phyloP scores from a whole-genome alignment of 169 alveolate genomes.

The Cryptosporidium ryanae region DNA sequence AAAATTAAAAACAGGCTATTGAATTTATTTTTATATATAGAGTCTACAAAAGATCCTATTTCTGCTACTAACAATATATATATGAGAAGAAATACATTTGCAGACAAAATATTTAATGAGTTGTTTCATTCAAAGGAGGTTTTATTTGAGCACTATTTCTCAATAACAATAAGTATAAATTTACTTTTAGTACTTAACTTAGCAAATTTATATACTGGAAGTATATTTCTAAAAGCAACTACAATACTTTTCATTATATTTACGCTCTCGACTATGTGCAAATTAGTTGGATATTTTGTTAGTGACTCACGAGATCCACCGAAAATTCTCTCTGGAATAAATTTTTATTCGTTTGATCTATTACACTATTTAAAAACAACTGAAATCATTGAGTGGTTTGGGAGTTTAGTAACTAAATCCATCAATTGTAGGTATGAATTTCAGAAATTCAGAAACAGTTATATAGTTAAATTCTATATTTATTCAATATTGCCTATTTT shows the following conservation, averaged over 20 bases:
- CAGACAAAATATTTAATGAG: slow-evolving; percentile 8
- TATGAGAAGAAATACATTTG: slow-evolving; percentile 16
- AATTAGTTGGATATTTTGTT: too few relatives aligned
- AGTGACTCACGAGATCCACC: too few relatives aligned
- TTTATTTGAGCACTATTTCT: background rate
- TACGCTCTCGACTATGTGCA: too few relatives aligned
- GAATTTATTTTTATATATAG: background rate
- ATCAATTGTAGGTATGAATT: background rate
- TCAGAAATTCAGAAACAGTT: background rate
- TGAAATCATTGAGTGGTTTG: slow-evolving; percentile 22
- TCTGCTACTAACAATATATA: slow-evolving; percentile 31
- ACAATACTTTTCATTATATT: too few relatives aligned
- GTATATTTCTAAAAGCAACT: too few relatives aligned
- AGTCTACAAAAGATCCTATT: slow-evolving; percentile 41
- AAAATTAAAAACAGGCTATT: background rate
- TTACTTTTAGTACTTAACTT: background rate
- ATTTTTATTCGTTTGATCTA: slow-evolving; percentile 18
- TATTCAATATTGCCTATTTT: slow-evolving; percentile 6
- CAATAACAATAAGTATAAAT: background rate
- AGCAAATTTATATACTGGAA: too few relatives aligned
- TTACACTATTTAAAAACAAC: slow-evolving; percentile 8
- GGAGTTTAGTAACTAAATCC: background rate
- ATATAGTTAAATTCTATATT: background rate
- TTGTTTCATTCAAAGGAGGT: background rate
- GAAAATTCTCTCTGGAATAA: background rate